Base-by-base conservation (phyloP, 495 filamentous ascomycete species). In the Penicillium daleae region DNA sequence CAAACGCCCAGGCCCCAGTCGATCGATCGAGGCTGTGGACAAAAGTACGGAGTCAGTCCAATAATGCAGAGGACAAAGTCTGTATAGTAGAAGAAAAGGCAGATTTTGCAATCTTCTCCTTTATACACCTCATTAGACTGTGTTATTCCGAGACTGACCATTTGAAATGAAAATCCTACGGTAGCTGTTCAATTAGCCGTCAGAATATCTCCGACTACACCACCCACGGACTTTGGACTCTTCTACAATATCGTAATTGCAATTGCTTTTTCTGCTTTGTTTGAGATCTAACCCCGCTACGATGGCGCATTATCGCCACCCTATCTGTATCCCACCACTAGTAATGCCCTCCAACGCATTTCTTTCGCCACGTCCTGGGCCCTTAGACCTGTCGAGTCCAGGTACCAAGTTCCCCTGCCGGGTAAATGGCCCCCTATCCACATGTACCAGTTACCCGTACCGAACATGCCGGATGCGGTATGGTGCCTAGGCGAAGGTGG, bases 21-120 rank as follows among this genome's bases (percentile, higher is more conserved):
- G 54, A 42, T 56, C 54, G 33, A 40, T 40, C 33, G 10, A n/a
- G n/a, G n/a, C n/a, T n/a, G n/a, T n/a, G 17, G 53, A 42, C 40
- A 42, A 42, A 42, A 9, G 40, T 42, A 42, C 40, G 48, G 4
- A 42, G 2, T 42, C n/a, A 2, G 40, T 21, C n/a, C 2, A 42
- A 19, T 42, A n/a, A n/a, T n/a, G n/a, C n/a, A n/a, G n/a, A n/a
- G n/a, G 15, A 40, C 7, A 31, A 31, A 31, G 29, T 31, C n/a
- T n/a, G n/a, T n/a, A n/a, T n/a, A n/a, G n/a, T n/a, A n/a, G n/a
- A n/a, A n/a, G n/a, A n/a, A n/a, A n/a, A n/a, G n/a, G n/a, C n/a
- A n/a, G n/a, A n/a, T n/a, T n/a, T n/a, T n/a, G n/a, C n/a, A n/a
- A n/a, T n/a, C n/a, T n/a, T n/a, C n/a, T n/a, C n/a, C n/a, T n/a